Conservation (phyloP, 208 protist genomes). For the Crithidia sp. region DNA sequence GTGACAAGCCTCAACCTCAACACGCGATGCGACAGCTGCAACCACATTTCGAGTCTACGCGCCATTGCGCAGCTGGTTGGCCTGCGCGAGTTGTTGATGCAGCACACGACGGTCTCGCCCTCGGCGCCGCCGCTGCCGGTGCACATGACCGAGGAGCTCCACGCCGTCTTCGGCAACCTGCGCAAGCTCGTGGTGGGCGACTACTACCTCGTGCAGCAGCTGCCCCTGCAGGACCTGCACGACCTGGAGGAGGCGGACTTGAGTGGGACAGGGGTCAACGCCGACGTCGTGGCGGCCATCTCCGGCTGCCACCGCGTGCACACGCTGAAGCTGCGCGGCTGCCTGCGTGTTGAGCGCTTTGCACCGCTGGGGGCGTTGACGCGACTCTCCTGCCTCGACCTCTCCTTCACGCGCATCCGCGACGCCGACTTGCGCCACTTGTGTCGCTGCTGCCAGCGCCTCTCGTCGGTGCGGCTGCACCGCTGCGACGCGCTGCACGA, state of each 20-base stretch:
- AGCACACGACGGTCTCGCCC: constrained; percentile 25
- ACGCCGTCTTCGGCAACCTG: constrained; percentile 28
- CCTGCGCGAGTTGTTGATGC: constrained; percentile 38
- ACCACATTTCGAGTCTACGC: constrained; percentile 29
- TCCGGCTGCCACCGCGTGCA: constrained; percentile 23
- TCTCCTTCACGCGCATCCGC: constrained; percentile 21
- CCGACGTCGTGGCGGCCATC: constrained; percentile 17
- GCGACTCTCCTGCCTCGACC: constrained; percentile 11
- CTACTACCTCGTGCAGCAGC: constrained; percentile 35
- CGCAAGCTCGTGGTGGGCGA: constrained; percentile 33
- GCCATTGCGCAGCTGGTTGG: constrained; percentile 25
- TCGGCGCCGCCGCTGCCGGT: constrained; percentile 19
- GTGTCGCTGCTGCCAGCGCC: constrained; percentile 21
- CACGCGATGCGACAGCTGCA: constrained; percentile 28
- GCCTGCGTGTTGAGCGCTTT: constrained; percentile 17
- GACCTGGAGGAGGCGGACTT: constrained; percentile 31
- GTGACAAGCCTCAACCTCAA: constrained; percentile 30
- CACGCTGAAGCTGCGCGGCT: constrained; percentile 23
- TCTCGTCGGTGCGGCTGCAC: constrained; percentile 10
- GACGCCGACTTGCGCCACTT: constrained; percentile 13
- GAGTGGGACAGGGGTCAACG: constrained; percentile 22
- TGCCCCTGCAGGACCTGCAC: constrained; percentile 22
- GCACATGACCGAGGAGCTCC: constrained; percentile 25
- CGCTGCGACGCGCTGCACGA: constrained; percentile 22
- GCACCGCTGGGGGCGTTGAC: constrained; percentile 3